Base-by-base conservation (phyloP, 164 flowering plant genomes). In the Piper betle region DNA sequence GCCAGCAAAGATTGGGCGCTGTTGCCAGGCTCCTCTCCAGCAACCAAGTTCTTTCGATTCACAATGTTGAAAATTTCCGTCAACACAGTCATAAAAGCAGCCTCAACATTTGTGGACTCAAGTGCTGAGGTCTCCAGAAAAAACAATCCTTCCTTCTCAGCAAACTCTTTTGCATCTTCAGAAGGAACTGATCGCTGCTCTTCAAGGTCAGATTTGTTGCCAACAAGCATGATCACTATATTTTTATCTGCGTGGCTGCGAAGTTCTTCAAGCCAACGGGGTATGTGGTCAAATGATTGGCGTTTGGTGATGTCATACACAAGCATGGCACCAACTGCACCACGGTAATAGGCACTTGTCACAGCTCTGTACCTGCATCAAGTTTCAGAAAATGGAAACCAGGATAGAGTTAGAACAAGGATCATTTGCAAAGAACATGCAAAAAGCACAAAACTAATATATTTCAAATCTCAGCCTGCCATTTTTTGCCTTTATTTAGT, bases 211-310 rank as follows among this genome's bases (percentile, higher is more conserved):
- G 64, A 39, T 62, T 88, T 88, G 79, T 86, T 88, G 0, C 91
- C 93, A 9, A 86, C 73, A 58, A 86, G 77, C 60, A 84, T 88
- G 61, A 88, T 88, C 43, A 88, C 96, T 39, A 86, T 88, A 69
- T 84, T 86, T 79, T 88, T 88, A 75, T 88, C 93, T 6, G 96
- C 96, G 59, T 84, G 96, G 70, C 80, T 65, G 8, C 96, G 86
- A 58, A 84, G 64, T 78, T 88, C 96, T 64, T 88, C 93, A 39
- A 88, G 76, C 96, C 96, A 88, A 16, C 93, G 76, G 3, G 93
- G 88, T 56, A 88, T 83, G 80, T 88, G 91, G 53, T 88, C 96
- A 71, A 88, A 88, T 59, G 69, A 84, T 65, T 80, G 91, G 68
- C 86, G 85, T 66, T 79, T 83, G 46, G 87, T 84, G 33, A 88